Conservation (phyloP, 495 filamentous ascomycete species). For the Acidiella bohemica region DNA sequence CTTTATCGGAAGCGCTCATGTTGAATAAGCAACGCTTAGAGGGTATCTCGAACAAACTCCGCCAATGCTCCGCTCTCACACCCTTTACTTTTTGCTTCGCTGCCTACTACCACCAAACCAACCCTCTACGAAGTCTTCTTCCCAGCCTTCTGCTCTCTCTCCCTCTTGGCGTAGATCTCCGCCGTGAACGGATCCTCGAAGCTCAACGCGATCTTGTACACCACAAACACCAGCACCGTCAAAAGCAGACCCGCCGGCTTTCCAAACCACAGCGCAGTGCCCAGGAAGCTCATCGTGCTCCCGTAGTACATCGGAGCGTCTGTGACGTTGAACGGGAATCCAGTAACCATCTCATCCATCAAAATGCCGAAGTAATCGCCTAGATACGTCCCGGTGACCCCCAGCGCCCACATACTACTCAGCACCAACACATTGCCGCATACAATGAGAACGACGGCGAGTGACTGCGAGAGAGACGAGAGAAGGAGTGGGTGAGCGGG, state of each 20-base stretch:
- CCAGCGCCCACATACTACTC: conserved; percentile 80
- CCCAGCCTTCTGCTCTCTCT: conserved; percentile 34
- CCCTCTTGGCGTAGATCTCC: conserved; percentile 86
- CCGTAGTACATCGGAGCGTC: conserved; percentile 95
- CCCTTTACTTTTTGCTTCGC: not conserved
- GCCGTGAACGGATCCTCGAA: conserved; percentile 98
- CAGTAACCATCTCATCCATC: conserved; percentile 85
- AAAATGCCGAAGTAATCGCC: conserved; percentile 98
- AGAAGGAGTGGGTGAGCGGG: conserved; percentile 55
- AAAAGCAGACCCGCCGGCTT: conserved; percentile 77
- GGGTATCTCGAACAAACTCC: not conserved
- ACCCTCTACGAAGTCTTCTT: conserved; percentile 11
- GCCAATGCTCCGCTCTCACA: not conserved
- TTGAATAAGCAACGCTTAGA: conserved; percentile 9
- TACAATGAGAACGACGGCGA: conserved; percentile 56
- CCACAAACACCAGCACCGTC: conserved; percentile 57
- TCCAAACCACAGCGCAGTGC: conserved; percentile 74
- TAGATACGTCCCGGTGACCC: conserved; percentile 89
- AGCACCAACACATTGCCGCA: conserved; percentile 75
- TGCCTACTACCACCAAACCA: not conserved
- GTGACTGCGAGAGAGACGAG: conserved; percentile 34
- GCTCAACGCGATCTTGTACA: conserved; percentile 70
- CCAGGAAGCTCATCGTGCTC: conserved; percentile 80
- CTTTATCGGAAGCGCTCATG: conserved; percentile 15
- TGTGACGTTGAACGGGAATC: conserved; percentile 90